Evolutionary conservation across 345 rosid genomes (phyloP), one percentile per base, ranked within the genome.

Genomic region (Tarenaya hassleriana): DNA sequence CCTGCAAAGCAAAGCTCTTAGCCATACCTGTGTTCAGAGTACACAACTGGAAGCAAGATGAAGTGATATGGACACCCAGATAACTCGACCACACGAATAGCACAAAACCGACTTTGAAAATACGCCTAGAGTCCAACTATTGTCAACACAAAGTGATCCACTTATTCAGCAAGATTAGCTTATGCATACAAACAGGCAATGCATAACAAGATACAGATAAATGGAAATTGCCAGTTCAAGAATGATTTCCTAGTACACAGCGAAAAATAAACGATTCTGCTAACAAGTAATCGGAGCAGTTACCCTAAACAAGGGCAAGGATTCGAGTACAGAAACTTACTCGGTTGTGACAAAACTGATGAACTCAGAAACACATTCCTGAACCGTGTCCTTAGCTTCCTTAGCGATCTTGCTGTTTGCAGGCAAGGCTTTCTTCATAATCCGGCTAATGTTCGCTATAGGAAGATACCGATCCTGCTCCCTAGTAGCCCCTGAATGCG

Each of bases 401-500:
- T 20, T 27, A n/a, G 52, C 34, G 13, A 59, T 41, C 37, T 46
- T 46, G 19, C 50, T 24, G 7, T 46, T 46, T 12, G 27, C 50
- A 7, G 50, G 50, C n/a, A 46, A 24, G 6, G 10, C 21, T 21
- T 46, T 46, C 50, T 46, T 46, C 50, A 46, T 46, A 24, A 46
- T 46, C 9, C 50, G 21, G n/a, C 50, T 46, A 24, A 46, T 46
- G 24, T 46, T 46, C 21, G 50, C 50, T 12, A 46, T 46, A n/a
- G 50, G 40, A 27, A 50, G 55, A 50, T 20, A 50, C 2, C 38
- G 14, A 31, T 50, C 55, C 55, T 27, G 50, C 31, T 46, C 50
- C 10, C 50, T 18, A 17, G 20, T 18, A 17, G 20, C 27, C n/a
- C 20, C 20, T 6, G 21, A 46, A 4, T 12, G 19, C 27, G 50